Conservation (phyloP, 2,329 filamentous ascomycete species). For the Diaporthe capsici region DNA sequence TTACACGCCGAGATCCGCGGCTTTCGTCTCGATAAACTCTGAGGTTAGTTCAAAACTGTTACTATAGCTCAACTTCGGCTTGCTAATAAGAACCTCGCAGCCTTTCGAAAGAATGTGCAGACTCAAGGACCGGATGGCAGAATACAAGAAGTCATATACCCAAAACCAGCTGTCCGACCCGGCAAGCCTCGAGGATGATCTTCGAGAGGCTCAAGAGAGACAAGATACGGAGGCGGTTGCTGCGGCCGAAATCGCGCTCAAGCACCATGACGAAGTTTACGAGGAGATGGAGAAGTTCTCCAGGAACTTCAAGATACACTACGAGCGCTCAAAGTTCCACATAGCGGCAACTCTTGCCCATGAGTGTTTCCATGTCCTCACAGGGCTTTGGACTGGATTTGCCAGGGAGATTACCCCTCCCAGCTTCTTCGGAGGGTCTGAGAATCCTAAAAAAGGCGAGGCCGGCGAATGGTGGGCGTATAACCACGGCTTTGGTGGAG, state of each 20-base stretch:
- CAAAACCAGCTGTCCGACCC: accelerated
- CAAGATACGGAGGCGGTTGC: accelerated
- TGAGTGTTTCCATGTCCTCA: neutral
- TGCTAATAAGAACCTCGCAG: no score
- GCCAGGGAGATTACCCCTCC: no score
- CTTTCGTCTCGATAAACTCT: no score
- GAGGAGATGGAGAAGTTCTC: neutral
- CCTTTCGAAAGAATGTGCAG: neutral
- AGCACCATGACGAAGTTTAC: accelerated
- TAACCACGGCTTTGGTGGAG: neutral
- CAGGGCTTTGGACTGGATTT: neutral
- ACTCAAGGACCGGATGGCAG: neutral
- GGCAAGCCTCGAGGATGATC: neutral
- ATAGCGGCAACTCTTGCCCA: neutral
- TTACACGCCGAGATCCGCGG: no score
- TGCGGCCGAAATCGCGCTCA: no score
- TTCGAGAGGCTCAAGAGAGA: neutral
- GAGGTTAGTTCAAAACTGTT: no score
- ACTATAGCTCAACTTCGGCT: no score
- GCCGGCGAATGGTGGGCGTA: neutral
- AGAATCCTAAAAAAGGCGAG: neutral
- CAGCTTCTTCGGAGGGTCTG: no score
- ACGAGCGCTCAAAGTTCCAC: neutral
- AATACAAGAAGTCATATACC: neutral
- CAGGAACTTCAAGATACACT: neutral